Base-by-base conservation (phyloP, 371 early-diverging fungal genomes). In the Synchytrium microbalum region DNA sequence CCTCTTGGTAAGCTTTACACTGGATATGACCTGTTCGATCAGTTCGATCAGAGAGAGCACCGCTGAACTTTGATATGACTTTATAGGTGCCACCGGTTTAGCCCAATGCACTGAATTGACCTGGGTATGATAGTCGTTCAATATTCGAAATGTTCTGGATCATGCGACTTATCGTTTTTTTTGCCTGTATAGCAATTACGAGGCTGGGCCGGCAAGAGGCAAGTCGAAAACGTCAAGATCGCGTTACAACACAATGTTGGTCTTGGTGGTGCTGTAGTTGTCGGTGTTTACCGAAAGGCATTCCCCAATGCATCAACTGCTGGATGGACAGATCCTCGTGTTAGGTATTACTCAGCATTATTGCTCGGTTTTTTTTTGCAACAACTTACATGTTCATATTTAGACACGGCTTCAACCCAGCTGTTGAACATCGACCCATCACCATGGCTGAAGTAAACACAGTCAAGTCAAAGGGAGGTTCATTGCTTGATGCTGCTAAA, bases 221-320 rank as follows among this genome's bases (percentile, higher is more conserved):
- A 90, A 73, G 86, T 88, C 1, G 76, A 83, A 27, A 30, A 64
- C 29, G 77, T 78, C 46, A 75, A 76, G 61, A 80, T 81, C 58
- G 89, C 87, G 8, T 79, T 90, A 51, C 89, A 90, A 62, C 91
- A 90, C 72, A 90, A 89, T 66, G 77, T 90, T 60, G 91, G 91
- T 30, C 78, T 90, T 26, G 90, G 90, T 31, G 88, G 89, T 58
- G 88, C 89, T 57, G 88, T 83, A 28, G 90, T 90, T 10, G 64
- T 90, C 27, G 76, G 81, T 1, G 69, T 90, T 54, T 90, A 88
- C 64, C 79, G 82, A 69, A 84, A 83, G 73, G 73, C 80, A n/a
- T 32, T 51, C 30, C 54, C 26, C 46, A 28, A 69, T 69, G 14
- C 1, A n/a, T 58, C 72, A 0, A 23, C 65, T 1, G 24, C 14